Evolutionary conservation across 2,329 filamentous ascomycete species (phyloP).

Genomic region (Trichoderma semiorbis): DNA sequence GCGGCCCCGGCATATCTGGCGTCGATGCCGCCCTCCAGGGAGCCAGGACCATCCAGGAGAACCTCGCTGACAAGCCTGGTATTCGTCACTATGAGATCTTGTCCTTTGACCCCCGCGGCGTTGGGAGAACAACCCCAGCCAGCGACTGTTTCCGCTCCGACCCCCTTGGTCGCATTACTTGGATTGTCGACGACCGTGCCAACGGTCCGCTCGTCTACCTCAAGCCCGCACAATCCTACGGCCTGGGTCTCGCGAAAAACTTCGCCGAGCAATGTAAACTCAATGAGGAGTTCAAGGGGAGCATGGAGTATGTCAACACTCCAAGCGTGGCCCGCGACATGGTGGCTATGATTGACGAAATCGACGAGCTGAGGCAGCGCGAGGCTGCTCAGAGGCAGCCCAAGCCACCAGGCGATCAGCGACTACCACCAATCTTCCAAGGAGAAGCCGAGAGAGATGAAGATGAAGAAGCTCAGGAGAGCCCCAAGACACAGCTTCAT

Average conservation of each 20-base stretch:
- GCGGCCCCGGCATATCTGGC: conserved; percentile 42
- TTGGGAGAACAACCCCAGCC: conserved; percentile 35
- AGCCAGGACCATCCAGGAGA: conserved; percentile 23
- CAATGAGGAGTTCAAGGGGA: conserved; percentile 24
- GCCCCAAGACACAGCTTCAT: neutral
- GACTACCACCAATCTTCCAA: neutral
- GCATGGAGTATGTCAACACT: conserved; percentile 35
- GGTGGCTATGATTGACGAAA: conserved; percentile 39
- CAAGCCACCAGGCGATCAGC: neutral
- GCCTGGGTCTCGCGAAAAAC: conserved; percentile 25
- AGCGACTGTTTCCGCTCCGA: conserved; percentile 37
- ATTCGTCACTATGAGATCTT: conserved; percentile 39
- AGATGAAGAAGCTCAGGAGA: neutral
- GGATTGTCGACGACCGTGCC: conserved; percentile 30
- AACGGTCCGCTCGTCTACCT: conserved; percentile 24
- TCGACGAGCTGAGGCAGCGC: conserved; percentile 30
- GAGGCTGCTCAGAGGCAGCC: neutral
- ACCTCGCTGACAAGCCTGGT: conserved; percentile 25
- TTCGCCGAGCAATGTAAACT: conserved; percentile 25
- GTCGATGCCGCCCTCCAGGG: conserved; percentile 26
- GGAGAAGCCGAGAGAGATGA: neutral
- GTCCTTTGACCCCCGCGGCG: conserved; percentile 42
- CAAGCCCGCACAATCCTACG: neutral
- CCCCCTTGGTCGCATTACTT: conserved; percentile 27
- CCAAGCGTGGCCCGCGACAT: conserved; percentile 41